phyloP scores from a whole-genome alignment of 179 eudicot genomes.

The Dionaea muscipula region DNA sequence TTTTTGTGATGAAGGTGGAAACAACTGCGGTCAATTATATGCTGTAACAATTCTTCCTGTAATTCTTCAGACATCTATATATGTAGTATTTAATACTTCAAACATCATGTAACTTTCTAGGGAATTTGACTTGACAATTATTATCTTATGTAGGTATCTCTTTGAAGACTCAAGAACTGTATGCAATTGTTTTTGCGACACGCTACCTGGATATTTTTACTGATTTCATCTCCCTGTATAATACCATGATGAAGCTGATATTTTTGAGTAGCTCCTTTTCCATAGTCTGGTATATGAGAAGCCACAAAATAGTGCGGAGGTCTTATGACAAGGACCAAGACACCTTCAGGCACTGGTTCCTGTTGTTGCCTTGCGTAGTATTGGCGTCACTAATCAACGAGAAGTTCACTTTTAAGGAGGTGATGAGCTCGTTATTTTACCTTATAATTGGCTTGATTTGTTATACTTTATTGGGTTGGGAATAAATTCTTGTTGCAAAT shows the following conservation, averaged over 20 bases:
- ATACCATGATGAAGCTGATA: constrained; percentile 74
- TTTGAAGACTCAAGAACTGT: constrained; percentile 90
- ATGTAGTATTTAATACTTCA: too few species aligned
- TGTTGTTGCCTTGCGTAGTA: constrained; percentile 64
- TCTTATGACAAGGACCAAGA: constrained; percentile 93
- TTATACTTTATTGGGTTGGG: background rate
- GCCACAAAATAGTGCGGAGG: constrained; percentile 79
- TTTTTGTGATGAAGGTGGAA: too few species aligned
- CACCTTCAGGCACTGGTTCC: constrained; percentile 75
- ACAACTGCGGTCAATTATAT: too few species aligned
- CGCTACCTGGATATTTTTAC: constrained; percentile 92
- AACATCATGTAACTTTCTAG: too few species aligned
- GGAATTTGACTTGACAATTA: too few species aligned
- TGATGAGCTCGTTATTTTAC: constrained; percentile 11
- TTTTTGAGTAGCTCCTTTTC: constrained; percentile 78
- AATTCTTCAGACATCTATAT: too few species aligned
- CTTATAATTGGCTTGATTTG: background rate
- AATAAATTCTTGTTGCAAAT: constrained; percentile 2
- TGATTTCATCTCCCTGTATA: constrained; percentile 66
- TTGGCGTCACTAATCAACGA: constrained; percentile 60
- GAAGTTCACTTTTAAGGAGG: constrained; percentile 76
- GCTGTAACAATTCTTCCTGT: too few species aligned
- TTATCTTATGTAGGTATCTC: constrained; percentile 53
- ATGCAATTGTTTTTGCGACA: constrained; percentile 74
- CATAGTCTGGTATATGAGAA: constrained; percentile 89